Evolutionary conservation across 306 rosid genomes (phyloP).

Genomic region (Spatholobus suberectus): DNA sequence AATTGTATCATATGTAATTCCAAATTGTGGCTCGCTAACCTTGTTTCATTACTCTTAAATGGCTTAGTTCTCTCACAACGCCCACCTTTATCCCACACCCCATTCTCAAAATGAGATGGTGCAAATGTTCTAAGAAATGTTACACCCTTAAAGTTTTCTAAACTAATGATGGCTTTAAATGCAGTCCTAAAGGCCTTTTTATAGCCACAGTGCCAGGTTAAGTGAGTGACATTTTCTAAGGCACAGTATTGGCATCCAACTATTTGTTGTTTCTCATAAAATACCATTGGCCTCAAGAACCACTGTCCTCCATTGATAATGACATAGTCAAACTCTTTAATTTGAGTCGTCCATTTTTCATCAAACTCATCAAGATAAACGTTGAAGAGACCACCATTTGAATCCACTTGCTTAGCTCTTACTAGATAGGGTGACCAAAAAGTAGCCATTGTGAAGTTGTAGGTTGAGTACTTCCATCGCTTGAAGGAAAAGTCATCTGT

Average conservation of each 20-base stretch:
- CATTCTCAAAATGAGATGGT: slow-evolving; percentile 82
- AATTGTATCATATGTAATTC: slow-evolving; percentile 69
- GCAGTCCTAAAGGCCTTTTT: slow-evolving; percentile 66
- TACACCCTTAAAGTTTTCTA: slow-evolving; percentile 59
- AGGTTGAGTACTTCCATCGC: slow-evolving; percentile 64
- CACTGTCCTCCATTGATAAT: slow-evolving; percentile 77
- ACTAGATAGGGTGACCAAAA: slow-evolving; percentile 73
- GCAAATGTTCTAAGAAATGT: slow-evolving; percentile 63
- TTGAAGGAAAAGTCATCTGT: slow-evolving; percentile 51
- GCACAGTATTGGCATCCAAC: slow-evolving; percentile 74
- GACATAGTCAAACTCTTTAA: slow-evolving; percentile 62
- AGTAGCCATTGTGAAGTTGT: slow-evolving; percentile 78
- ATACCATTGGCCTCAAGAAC: slow-evolving; percentile 65
- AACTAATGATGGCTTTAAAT: slow-evolving; percentile 57
- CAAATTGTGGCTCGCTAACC: slow-evolving; percentile 50
- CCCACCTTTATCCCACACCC: slow-evolving; percentile 80
- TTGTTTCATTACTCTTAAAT: slow-evolving; percentile 58
- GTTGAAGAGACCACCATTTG: slow-evolving; percentile 52
- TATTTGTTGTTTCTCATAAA: slow-evolving; percentile 51
- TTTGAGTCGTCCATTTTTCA: slow-evolving; percentile 58
- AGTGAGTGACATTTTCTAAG: slow-evolving; percentile 57
- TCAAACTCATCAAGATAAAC: slow-evolving; percentile 76
- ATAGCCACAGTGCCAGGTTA: slow-evolving; percentile 66
- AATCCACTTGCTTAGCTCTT: slow-evolving; percentile 48
- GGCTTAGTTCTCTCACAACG: slow-evolving; percentile 72